Percentiles rank a stretch among this genome's conserved stretches.
These are phyloP conservation scores for Calonectria pteridis DNA, from an alignment of 2,329 filamentous ascomycete genomes.

Conservation along the genomic window DNA sequence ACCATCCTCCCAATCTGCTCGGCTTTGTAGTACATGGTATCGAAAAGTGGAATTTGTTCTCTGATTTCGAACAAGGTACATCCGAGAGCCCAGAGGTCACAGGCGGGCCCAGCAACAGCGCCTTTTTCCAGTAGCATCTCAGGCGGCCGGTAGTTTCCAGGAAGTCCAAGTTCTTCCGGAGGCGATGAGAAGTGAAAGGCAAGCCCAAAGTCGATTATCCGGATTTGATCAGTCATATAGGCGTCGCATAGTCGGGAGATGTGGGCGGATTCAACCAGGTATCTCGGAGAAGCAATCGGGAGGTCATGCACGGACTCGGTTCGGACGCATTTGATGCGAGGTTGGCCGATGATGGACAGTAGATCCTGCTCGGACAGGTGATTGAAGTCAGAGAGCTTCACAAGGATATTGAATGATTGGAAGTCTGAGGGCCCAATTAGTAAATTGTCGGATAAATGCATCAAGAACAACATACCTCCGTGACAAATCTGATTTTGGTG, in stretches of 20 bases:
- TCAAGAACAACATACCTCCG: constrained; percentile 37
- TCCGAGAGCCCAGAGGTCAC: too few relatives aligned
- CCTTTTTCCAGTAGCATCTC: constrained; percentile 42
- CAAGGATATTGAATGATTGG: constrained; percentile 44
- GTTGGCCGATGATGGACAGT: constrained; percentile 31
- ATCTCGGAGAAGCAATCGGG: constrained; percentile 32
- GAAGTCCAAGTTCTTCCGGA: constrained; percentile 42
- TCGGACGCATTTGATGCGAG: constrained; percentile 9
- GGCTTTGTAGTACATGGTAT: constrained; percentile 42
- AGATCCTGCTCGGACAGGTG: constrained; percentile 38
- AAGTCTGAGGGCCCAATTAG: constrained; percentile 31
- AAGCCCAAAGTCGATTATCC: constrained; percentile 42
- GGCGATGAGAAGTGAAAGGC: constrained; percentile 28
- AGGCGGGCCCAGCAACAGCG: too few relatives aligned
- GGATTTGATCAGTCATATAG: constrained; percentile 31
- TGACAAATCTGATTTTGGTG: constrained; percentile 46
- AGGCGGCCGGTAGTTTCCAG: constrained; percentile 44
- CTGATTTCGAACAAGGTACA: too few relatives aligned
- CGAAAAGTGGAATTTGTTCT: constrained; percentile 44
- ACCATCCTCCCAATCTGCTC: constrained; percentile 45
- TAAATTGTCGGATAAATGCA: not conserved
- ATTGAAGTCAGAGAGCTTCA: constrained; percentile 37
- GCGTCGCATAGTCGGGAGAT: not conserved
- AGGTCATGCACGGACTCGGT: constrained; percentile 18
- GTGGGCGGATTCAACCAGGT: constrained; percentile 38